Base-by-base conservation (phyloP, 23 red algal genomes). In the Gracilaria vermiculophylla region DNA sequence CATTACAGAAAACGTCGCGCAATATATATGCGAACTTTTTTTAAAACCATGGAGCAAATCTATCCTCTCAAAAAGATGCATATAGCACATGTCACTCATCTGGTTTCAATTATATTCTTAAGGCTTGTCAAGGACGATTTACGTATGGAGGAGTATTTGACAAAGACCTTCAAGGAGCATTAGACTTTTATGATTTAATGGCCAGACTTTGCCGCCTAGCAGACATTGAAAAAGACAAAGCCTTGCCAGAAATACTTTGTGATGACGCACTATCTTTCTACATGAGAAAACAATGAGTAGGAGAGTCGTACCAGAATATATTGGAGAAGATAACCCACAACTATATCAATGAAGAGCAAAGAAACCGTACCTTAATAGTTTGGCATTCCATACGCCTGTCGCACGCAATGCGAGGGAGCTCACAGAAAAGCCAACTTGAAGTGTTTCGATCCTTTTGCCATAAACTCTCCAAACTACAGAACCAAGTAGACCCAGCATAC, bases 291-390 rank as follows among this genome's bases (percentile, higher is more conserved):
- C 25, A 81, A 6, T n/a, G 24, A 67, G 21, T 27, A 15, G 57
- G 57, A 13, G 19, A 42, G 53, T 49, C 10, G 1, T 67, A 83
- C 31, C 31, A 65, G 53, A 57, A 66, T 24, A 58, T 58, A 10
- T 28, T 65, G 69, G 11, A 83, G 52, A n/a, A 19, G 28, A 6
- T 65, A 23, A 65, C 47, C 9, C 10, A 83, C 19, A 50, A 50
- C n/a, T 83, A 83, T 58, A 83, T 69, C 55, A 83, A 57, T 67
- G 53, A 65, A 23, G 79, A 83, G 23, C 2, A 83, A 41, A 20
- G 25, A 28, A 83, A 65, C 13, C n/a, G 79, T 2, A 65, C 62
- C 19, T 41, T 83, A 17, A 65, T 69, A 2, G 1, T 21, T 7
- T 83, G 56, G 39, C 55, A 83, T 29, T 83, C 47, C 14, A 20